Evolutionary conservation across 148 eudicot genomes (phyloP).

Genomic region (Rhododendron henanense): DNA sequence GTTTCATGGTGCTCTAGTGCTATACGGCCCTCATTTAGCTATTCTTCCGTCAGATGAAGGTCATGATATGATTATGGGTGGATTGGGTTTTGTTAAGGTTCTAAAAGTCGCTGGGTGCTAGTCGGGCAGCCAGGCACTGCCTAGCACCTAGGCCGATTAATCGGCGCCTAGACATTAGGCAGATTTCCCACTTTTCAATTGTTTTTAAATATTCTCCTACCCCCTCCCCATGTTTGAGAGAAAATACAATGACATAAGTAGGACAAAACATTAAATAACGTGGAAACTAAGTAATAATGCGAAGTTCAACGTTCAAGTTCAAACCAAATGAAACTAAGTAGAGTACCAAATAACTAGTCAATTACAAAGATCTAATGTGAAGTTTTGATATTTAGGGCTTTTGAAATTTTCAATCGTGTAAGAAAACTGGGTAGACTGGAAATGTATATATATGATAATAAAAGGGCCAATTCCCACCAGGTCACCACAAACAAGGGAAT

Average conservation of each 20-base stretch:
- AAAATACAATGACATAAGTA: background rate
- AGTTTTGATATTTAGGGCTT: too few species aligned
- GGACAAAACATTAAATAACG: background rate
- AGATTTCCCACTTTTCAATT: background rate
- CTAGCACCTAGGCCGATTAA: too few species aligned
- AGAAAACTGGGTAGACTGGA: too few species aligned
- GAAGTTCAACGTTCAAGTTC: background rate
- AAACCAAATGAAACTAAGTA: too few species aligned
- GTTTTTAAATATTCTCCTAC: too few species aligned
- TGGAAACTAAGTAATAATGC: background rate
- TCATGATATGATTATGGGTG: background rate
- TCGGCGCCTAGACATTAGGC: background rate
- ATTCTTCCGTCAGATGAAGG: background rate
- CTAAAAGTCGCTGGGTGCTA: too few species aligned
- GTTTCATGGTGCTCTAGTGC: background rate
- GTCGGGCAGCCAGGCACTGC: too few species aligned
- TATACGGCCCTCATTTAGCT: background rate
- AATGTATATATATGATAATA: too few species aligned
- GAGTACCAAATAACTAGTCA: too few species aligned
- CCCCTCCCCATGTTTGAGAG: background rate
- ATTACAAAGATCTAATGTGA: too few species aligned
- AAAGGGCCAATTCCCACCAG: too few species aligned
- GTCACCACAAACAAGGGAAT: too few species aligned
- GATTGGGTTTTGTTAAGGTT: background rate
- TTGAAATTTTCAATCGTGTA: background rate